These are phyloP conservation scores for Combretum micranthum DNA, from an alignment of 345 rosid genomes.

Conservation along the genomic window DNA sequence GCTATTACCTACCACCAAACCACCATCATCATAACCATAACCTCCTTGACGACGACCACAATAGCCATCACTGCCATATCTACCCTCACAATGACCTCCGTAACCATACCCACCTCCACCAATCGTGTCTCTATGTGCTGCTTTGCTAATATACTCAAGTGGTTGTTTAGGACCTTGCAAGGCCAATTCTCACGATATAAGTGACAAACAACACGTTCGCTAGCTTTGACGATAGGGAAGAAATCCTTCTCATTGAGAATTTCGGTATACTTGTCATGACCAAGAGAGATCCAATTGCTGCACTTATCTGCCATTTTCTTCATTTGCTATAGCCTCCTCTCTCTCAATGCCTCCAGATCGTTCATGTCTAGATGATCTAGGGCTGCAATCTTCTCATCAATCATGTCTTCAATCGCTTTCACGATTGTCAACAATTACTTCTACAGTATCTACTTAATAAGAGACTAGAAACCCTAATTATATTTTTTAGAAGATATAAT, in stretches of 20 bases:
- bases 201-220: constrained; percentile 94
- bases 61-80: too few species aligned
- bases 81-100: too few species aligned
- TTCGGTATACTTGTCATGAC: constrained; percentile 89
- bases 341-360: constrained; percentile 77
- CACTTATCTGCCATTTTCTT: constrained; percentile 92
- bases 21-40: too few species aligned
- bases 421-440: constrained; percentile 81
- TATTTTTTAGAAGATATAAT: too few species aligned
- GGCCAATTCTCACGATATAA: constrained; percentile 98
- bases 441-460: constrained; percentile 55
- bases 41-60: too few species aligned
- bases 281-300: constrained; percentile 90
- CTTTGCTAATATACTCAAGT: constrained; percentile 72
- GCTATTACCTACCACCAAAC: too few species aligned
- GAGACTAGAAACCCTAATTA: too few species aligned
- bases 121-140: constrained; percentile 94
- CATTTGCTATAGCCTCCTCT: constrained; percentile 82
- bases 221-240: constrained; percentile 76
- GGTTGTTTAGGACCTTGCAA: constrained; percentile 98
- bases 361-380: constrained; percentile 72
- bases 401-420: constrained; percentile 82
- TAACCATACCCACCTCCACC: too few species aligned
- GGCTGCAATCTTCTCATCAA: constrained; percentile 84
- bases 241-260: constrained; percentile 81